A percentile compares a stretch with the other conserved stretches of the same genome.
Evolutionary conservation across 805 yeast genomes (phyloP).

Genomic region (Candida fluviatilis): DNA sequence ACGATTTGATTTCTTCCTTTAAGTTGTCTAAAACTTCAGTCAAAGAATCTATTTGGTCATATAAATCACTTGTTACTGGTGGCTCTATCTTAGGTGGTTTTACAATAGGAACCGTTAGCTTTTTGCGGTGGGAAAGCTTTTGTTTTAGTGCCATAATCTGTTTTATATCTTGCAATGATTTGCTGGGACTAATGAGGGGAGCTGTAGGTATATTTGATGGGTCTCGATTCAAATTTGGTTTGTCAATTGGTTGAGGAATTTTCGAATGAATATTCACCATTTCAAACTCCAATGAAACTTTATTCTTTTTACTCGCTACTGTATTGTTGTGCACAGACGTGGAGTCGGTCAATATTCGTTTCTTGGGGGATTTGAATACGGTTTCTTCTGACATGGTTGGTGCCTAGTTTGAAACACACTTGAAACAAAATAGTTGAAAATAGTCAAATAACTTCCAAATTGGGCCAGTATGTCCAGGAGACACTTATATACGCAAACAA

Average conservation of each 20-base stretch:
- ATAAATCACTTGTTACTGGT: background rate
- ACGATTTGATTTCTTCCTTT: background rate
- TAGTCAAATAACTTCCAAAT: background rate
- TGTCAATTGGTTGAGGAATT: background rate
- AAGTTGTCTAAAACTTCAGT: background rate
- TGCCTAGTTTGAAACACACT: background rate
- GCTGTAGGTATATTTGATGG: slow-evolving; percentile 1
- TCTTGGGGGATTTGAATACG: slow-evolving; percentile 1
- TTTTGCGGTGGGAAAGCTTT: background rate
- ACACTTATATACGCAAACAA: background rate
- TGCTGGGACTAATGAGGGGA: slow-evolving; percentile 2
- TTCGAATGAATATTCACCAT: slow-evolving; percentile 1
- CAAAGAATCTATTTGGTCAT: background rate
- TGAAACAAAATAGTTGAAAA: background rate
- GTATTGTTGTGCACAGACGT: background rate
- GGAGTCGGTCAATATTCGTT: slow-evolving; percentile 1
- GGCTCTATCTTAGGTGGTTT: background rate
- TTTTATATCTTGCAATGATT: slow-evolving; percentile 2
- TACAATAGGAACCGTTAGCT: background rate
- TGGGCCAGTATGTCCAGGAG: too few relatives aligned
- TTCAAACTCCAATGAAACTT: background rate
- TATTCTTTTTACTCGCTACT: background rate
- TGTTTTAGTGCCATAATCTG: slow-evolving; percentile 1
- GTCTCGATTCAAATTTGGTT: slow-evolving; percentile 1
- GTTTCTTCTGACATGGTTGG: background rate